These are phyloP conservation scores for Lupinus albus DNA, from an alignment of 306 rosid genomes.

Conservation along the genomic window DNA sequence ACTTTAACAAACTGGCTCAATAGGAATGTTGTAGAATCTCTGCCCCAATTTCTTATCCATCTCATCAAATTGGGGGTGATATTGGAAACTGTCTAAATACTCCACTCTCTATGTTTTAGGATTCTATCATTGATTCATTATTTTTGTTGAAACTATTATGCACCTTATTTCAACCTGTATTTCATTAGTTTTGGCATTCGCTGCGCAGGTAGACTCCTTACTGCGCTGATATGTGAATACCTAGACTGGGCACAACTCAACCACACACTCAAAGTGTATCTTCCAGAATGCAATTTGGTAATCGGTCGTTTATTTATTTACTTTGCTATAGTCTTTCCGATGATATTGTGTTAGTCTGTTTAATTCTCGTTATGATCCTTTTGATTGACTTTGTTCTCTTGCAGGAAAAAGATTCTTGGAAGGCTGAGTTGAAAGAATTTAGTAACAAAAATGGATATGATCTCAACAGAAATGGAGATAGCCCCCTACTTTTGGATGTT, in stretches of 20 bases:
- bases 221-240: slow-evolving; percentile 90
- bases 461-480: slow-evolving; percentile 88
- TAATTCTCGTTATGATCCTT: neutral
- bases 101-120: neutral
- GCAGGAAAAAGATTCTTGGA: slow-evolving; percentile 96
- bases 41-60: neutral
- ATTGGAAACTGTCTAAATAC: neutral
- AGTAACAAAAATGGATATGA: slow-evolving; percentile 94
- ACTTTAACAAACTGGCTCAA: too few relatives aligned
- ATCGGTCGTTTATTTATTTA: slow-evolving; percentile 20
- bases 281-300: slow-evolving; percentile 98
- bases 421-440: slow-evolving; percentile 88
- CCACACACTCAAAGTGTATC: slow-evolving; percentile 90
- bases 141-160: too few relatives aligned
- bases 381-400: slow-evolving; percentile 28
- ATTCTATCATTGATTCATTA: neutral
- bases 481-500: slow-evolving; percentile 95
- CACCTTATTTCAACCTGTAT: neutral
- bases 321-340: neutral
- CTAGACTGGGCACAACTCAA: slow-evolving; percentile 96
- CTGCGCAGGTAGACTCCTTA: slow-evolving; percentile 85
- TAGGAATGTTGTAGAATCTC: too few relatives aligned
- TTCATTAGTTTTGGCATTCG: slow-evolving; percentile 14
- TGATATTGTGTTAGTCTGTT: slow-evolving; percentile 19
- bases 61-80: slow-evolving; percentile 3